phyloP scores from a whole-genome alignment of 1,284 basidiomycete genomes.

The Laetiporus sulphureus region DNA sequence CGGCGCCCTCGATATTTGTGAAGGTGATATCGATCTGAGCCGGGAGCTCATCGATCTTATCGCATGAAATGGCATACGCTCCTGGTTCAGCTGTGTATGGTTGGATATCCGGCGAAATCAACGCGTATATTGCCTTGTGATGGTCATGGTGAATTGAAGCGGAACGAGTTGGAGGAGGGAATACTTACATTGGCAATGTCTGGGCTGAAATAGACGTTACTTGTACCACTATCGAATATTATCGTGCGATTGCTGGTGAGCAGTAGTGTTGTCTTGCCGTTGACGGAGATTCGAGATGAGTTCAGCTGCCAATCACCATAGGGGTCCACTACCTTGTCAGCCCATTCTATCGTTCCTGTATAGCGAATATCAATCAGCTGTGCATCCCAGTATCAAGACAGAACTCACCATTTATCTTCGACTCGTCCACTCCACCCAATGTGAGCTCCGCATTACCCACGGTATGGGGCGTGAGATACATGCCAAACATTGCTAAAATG shows the following conservation, averaged over 20 bases:
- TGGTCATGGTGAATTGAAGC: background rate
- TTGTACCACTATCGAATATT: slow-evolving; percentile 54
- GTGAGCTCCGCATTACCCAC: slow-evolving; percentile 48
- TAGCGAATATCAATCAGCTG: background rate
- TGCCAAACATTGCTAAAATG: slow-evolving; percentile 40
- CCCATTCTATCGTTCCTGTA: background rate
- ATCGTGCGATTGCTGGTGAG: slow-evolving; percentile 35
- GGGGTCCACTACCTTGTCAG: slow-evolving; percentile 5
- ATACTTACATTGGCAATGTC: slow-evolving; percentile 33
- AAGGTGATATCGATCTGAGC: slow-evolving; percentile 44
- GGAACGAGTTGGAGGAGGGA: background rate
- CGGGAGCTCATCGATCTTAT: slow-evolving; percentile 33
- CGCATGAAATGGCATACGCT: slow-evolving; percentile 46
- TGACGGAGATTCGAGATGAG: slow-evolving; percentile 43
- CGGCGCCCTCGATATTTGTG: slow-evolving; percentile 33
- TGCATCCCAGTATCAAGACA: slow-evolving; percentile 3
- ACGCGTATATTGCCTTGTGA: slow-evolving; percentile 42
- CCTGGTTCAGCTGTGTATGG: slow-evolving; percentile 40
- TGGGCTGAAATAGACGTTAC: slow-evolving; percentile 44
- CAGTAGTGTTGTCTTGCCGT: slow-evolving; percentile 40
- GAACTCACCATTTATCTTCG: slow-evolving; percentile 39
- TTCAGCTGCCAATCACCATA: slow-evolving; percentile 39
- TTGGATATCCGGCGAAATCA: slow-evolving; percentile 46
- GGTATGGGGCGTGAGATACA: slow-evolving; percentile 42
- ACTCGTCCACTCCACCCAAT: slow-evolving; percentile 43